Evolutionary conservation across 2,329 filamentous ascomycete species (phyloP).

Genomic region (Ceratocystis huliohia): DNA sequence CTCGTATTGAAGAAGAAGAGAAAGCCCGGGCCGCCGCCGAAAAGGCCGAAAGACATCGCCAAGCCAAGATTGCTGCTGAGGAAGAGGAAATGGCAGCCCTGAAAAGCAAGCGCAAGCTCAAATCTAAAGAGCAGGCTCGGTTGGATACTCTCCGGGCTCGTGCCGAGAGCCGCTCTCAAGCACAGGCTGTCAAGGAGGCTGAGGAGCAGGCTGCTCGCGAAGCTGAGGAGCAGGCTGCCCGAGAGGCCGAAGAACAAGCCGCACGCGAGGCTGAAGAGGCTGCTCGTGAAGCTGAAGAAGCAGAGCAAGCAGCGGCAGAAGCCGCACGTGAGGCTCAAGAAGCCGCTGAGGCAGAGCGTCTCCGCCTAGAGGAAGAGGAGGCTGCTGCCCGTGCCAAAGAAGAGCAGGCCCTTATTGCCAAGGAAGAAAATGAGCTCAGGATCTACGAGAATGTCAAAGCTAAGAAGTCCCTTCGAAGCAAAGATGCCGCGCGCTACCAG

Average conservation of each 20-base stretch:
- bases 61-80: slow-evolving; percentile 9
- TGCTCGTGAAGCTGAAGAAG: slow-evolving; percentile 21
- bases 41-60: not conserved
- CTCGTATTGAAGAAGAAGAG: slow-evolving; percentile 7
- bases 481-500: slow-evolving; percentile 10
- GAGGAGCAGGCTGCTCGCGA: slow-evolving; percentile 26
- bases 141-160: slow-evolving; percentile 25
- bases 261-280: slow-evolving; percentile 24
- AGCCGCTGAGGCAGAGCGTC: slow-evolving; percentile 23
- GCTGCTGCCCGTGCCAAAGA: slow-evolving; percentile 2
- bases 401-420: slow-evolving; percentile 12
- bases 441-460: slow-evolving; percentile 7
- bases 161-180: slow-evolving; percentile 20
- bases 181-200: slow-evolving; percentile 23
- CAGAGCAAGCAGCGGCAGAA: slow-evolving; percentile 18
- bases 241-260: slow-evolving; percentile 24
- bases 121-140: slow-evolving; percentile 13
- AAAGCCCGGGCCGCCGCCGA: slow-evolving; percentile 1
- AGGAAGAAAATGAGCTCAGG: slow-evolving; percentile 18
- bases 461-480: not conserved
- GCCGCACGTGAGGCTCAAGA: slow-evolving; percentile 23
- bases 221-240: slow-evolving; percentile 24
- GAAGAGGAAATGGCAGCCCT: slow-evolving; percentile 10
- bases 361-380: slow-evolving; percentile 11
- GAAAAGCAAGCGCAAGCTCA: slow-evolving; percentile 15